Conservation (phyloP, 371 early-diverging fungal genomes). For the Nosema muscidifuracis region DNA sequence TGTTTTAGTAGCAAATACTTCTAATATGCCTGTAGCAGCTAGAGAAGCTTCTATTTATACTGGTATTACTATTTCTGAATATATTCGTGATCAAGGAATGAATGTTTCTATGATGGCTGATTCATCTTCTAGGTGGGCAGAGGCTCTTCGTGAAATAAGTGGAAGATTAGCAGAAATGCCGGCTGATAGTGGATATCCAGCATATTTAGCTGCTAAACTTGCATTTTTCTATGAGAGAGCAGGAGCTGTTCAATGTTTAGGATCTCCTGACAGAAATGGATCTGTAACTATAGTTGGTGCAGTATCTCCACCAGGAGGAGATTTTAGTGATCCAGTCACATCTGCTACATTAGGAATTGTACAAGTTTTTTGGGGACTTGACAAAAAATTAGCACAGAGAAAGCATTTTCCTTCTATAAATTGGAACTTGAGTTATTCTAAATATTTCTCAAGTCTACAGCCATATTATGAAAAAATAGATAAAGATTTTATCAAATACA, state of each 20-base stretch:
- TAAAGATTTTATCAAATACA: conserved; percentile 77
- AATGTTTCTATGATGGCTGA: conserved; percentile 99
- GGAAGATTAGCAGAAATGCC: conserved; percentile 99
- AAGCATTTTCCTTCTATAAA: conserved; percentile 99
- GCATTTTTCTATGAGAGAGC: conserved; percentile 99
- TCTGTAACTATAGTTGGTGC: conserved; percentile 97
- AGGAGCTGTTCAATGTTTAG: conserved; percentile 86
- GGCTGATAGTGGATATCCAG: conserved; percentile 98
- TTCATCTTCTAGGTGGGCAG: conserved; percentile 99
- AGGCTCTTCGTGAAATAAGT: conserved; percentile 98
- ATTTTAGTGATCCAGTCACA: conserved; percentile 99
- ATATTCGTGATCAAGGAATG: conserved; percentile 99
- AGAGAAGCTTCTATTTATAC: conserved; percentile 99
- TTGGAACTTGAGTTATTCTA: conserved; percentile 95
- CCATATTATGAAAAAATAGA: conserved; percentile 86
- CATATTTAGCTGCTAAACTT: conserved; percentile 94
- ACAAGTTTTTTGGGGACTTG: conserved; percentile 99
- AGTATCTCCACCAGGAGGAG: conserved; percentile 97
- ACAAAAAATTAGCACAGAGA: conserved; percentile 99
- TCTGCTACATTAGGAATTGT: conserved; percentile 95
- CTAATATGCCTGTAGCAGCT: conserved; percentile 99
- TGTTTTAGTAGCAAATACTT: conserved; percentile 97
- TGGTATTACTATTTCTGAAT: conserved; percentile 98
- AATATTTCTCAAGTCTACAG: conserved; percentile 90
- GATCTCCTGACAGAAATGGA: conserved; percentile 84